A percentile compares a stretch with the other conserved stretches of the same genome.
Conservation (phyloP, 495 filamentous ascomycete genomes). For the Bacidia gigantensis region DNA sequence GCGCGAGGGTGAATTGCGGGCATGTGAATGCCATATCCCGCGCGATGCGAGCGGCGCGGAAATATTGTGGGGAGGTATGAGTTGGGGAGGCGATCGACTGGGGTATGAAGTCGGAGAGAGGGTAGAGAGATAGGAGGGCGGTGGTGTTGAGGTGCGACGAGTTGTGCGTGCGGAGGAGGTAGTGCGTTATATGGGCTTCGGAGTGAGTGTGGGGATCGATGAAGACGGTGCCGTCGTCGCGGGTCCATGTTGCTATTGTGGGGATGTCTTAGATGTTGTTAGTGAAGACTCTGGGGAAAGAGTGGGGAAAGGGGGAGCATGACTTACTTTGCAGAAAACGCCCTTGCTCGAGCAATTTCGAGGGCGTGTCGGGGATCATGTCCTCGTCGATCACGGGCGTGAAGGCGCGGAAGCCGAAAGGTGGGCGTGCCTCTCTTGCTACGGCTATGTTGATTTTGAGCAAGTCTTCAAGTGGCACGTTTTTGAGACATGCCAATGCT, state of each 20-base stretch:
- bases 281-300: background rate
- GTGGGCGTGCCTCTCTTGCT: background rate
- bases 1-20: background rate
- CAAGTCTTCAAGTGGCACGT: background rate
- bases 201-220: background rate
- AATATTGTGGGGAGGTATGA: background rate
- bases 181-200: background rate
- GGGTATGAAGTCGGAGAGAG: background rate
- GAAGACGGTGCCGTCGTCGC: background rate
- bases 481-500: background rate
- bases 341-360: background rate
- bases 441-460: background rate
- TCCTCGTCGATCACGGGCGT: background rate
- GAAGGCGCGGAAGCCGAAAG: background rate
- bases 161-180: background rate
- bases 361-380: background rate
- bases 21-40: background rate
- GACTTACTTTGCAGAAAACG: constrained; percentile 1
- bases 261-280: background rate
- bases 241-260: background rate
- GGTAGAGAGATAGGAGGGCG: background rate
- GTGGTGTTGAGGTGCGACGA: background rate
- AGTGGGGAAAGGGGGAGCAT: background rate
- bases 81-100: background rate
- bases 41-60: background rate